Evolutionary conservation across 2,329 filamentous ascomycete genomes (phyloP).

Genomic region (Geosmithia flava): DNA sequence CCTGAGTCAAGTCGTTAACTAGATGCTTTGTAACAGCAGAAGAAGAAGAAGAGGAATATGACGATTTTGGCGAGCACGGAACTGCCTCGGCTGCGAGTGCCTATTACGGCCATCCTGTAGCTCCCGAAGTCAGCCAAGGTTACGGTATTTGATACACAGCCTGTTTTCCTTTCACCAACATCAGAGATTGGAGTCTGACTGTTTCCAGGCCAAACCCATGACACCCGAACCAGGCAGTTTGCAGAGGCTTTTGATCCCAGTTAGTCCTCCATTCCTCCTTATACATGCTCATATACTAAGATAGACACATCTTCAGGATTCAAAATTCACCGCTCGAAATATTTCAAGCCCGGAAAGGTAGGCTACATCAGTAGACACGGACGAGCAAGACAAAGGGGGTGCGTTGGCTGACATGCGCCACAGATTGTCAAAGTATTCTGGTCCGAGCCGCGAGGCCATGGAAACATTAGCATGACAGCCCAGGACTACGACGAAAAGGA

Average conservation of each 20-base stretch:
- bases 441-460: conserved; percentile 34
- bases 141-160: too few species aligned
- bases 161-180: too few species aligned
- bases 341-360: conserved; percentile 28
- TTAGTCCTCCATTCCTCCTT: not conserved
- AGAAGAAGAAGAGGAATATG: too few species aligned
- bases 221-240: too few species aligned
- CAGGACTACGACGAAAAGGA: conserved; percentile 11
- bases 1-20: too few species aligned
- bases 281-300: not conserved
- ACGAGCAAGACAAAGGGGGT: not conserved
- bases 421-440: conserved; percentile 45
- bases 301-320: conserved; percentile 21
- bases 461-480: conserved; percentile 14
- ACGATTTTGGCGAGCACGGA: too few species aligned
- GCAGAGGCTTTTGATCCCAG: not conserved
- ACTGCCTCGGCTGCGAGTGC: too few species aligned
- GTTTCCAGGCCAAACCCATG: too few species aligned
- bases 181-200: too few species aligned
- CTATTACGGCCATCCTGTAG: too few species aligned
- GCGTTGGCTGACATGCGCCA: not conserved
- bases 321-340: conserved; percentile 21
- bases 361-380: conserved; percentile 3
- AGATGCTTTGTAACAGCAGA: too few species aligned
- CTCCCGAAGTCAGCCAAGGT: too few species aligned